Base-by-base conservation (phyloP, 495 filamentous ascomycete species). In the Delitschia confertaspora region DNA sequence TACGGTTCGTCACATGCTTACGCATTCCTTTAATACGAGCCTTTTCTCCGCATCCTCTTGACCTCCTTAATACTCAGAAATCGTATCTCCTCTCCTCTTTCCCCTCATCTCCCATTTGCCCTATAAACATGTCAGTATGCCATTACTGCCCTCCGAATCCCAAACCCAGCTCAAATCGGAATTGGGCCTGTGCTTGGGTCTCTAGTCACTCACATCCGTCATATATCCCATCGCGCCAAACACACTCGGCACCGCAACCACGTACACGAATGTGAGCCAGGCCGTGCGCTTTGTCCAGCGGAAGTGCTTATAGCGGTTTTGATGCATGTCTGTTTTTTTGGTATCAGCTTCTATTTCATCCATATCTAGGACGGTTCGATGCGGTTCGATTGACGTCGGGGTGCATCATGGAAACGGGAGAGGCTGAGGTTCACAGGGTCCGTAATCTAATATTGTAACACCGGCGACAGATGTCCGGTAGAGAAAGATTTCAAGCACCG, bases 271-370 rank as follows among this genome's bases (percentile, higher is more conserved):
- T 3, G 78, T 81, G 48, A 93, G 49, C 70, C 76, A 76, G 18
- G 83, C 86, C 32, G 87, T 91, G 51, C 83, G 72, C 18, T 76
- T 72, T 10, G 80, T 95, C 83, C 84, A 96, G 57, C 85, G 76
- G 75, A 95, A 98, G 76, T 87, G 93, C 67, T 84, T 88, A 76
- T 87, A 82, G 36, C 91, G 83, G 69, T 93, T 88, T 52, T 69
- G 62, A 55, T 71, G 75, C 78, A 95, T 83, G 59, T 82, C 91
- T 98, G 57, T 58, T 6, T 17, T 26, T 22, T n/a, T n/a, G n/a
- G 29, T 9, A 35, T 14, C 22, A 16, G 17, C 8, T n/a, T 6
- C 14, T 11, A n/a, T n/a, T n/a, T n/a, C n/a, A n/a, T n/a, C n/a
- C n/a, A n/a, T n/a, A n/a, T n/a, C n/a, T n/a, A n/a, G n/a, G n/a